Conservation (phyloP, 805 yeast genomes). For the Middelhovenomyces tepae region DNA sequence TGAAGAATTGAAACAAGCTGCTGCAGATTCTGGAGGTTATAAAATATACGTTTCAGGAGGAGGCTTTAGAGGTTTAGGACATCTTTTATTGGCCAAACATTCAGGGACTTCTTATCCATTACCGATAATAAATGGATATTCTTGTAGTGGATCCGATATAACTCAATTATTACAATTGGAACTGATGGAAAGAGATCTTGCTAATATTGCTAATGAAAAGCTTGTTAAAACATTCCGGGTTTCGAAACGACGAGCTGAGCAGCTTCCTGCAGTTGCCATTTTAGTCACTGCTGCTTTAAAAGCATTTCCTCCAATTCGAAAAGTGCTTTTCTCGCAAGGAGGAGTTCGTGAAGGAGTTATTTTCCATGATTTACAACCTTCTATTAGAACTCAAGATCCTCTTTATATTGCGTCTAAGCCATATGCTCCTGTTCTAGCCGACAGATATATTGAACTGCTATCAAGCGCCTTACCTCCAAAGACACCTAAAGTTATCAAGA, state of each 20-base stretch:
- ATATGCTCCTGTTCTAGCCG: slow-evolving; percentile 58
- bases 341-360: slow-evolving; percentile 72
- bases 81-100: slow-evolving; percentile 38
- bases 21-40: slow-evolving; percentile 49
- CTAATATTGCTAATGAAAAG: slow-evolving; percentile 5
- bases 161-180: slow-evolving; percentile 30
- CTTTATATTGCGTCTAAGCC: slow-evolving; percentile 59
- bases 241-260: slow-evolving; percentile 55
- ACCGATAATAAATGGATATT: slow-evolving; percentile 61
- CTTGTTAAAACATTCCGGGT: slow-evolving; percentile 48
- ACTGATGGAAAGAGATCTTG: slow-evolving; percentile 25
- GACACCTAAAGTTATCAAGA: slow-evolving; percentile 49
- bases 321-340: slow-evolving; percentile 64
- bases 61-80: slow-evolving; percentile 64
- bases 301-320: slow-evolving; percentile 49
- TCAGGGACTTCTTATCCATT: slow-evolving; percentile 53
- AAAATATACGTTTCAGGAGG: slow-evolving; percentile 65
- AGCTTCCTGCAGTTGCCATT: slow-evolving; percentile 62
- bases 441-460: slow-evolving; percentile 46
- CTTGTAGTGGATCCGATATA: slow-evolving; percentile 47
- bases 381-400: slow-evolving; percentile 59
- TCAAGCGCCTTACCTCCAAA: slow-evolving; percentile 47
- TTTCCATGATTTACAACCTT: slow-evolving; percentile 50
- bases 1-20: slow-evolving; percentile 38
- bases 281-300: slow-evolving; percentile 54